Conservation (phyloP, 2,329 filamentous ascomycete species). For the Clonostachys rosea region DNA sequence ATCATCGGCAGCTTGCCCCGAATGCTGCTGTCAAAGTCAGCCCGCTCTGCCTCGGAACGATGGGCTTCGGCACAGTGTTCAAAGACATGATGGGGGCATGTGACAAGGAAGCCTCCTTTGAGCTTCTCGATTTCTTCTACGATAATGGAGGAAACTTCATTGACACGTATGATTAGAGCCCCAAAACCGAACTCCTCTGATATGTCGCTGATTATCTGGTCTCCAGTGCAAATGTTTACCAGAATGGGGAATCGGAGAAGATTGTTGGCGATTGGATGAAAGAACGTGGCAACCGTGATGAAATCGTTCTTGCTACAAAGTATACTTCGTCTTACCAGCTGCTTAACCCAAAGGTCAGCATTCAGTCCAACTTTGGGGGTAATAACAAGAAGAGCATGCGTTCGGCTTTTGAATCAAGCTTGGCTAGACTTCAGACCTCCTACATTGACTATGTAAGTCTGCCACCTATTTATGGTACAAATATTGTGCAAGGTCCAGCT, state of each 20-base stretch:
- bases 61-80: constrained; percentile 38
- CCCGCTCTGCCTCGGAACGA: constrained; percentile 36
- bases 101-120: constrained; percentile 45
- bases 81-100: constrained; percentile 37
- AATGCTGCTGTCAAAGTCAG: constrained; percentile 37
- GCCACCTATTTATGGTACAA: no score
- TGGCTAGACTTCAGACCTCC: constrained; percentile 29
- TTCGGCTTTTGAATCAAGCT: constrained; percentile 27
- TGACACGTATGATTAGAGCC: constrained; percentile 31
- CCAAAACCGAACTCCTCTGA: no score
- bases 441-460: constrained; percentile 16
- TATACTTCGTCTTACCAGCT: constrained; percentile 32
- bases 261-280: constrained; percentile 48
- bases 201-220: no score
- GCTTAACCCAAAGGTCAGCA: constrained; percentile 15
- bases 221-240: constrained; percentile 33
- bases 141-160: constrained; percentile 56
- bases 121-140: constrained; percentile 49
- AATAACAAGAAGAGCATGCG: constrained; percentile 29
- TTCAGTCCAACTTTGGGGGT: constrained; percentile 28
- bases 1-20: constrained; percentile 13
- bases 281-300: constrained; percentile 32
- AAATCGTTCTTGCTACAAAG: constrained; percentile 44
- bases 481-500: no score
- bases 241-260: constrained; percentile 41